phyloP scores from a whole-genome alignment of 495 filamentous ascomycete genomes.

The Penicillium taxi region DNA sequence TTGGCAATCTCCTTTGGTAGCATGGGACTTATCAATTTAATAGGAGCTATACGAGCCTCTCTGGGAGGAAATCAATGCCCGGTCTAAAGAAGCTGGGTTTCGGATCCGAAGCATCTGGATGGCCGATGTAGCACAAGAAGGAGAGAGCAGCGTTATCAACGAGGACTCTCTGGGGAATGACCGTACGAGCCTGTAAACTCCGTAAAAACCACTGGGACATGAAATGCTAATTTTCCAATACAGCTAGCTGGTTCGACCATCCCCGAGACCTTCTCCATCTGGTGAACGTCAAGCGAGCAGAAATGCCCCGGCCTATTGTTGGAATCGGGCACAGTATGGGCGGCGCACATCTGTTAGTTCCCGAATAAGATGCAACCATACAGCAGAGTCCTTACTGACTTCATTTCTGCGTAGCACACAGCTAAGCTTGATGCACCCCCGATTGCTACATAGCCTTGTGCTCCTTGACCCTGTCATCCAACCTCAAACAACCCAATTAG shows the following conservation, averaged over 20 bases:
- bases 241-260: slow-evolving; percentile 80
- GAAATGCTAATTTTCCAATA: slow-evolving; percentile 5
- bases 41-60: slow-evolving; percentile 79
- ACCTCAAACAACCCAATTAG: slow-evolving; percentile 37
- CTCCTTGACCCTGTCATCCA: slow-evolving; percentile 78
- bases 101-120: slow-evolving; percentile 65
- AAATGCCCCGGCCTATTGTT: slow-evolving; percentile 83
- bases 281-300: slow-evolving; percentile 70
- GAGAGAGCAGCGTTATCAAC: slow-evolving; percentile 23
- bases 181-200: slow-evolving; percentile 39
- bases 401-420: slow-evolving; percentile 30
- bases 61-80: slow-evolving; percentile 55
- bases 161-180: slow-evolving; percentile 32
- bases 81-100: slow-evolving; percentile 37
- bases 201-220: not conserved
- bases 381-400: slow-evolving; percentile 4
- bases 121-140: slow-evolving; percentile 61
- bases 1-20: no score
- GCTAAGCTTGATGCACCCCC: slow-evolving; percentile 68
- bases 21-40: not conserved
- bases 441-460: slow-evolving; percentile 67
- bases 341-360: slow-evolving; percentile 52
- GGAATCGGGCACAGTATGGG: slow-evolving; percentile 91
- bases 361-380: slow-evolving; percentile 1
- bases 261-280: slow-evolving; percentile 80